Evolutionary conservation across 78 protist species (phyloP), one percentile per base, ranked within the genome.

Genomic region (Dictyostelium discoideum): DNA sequence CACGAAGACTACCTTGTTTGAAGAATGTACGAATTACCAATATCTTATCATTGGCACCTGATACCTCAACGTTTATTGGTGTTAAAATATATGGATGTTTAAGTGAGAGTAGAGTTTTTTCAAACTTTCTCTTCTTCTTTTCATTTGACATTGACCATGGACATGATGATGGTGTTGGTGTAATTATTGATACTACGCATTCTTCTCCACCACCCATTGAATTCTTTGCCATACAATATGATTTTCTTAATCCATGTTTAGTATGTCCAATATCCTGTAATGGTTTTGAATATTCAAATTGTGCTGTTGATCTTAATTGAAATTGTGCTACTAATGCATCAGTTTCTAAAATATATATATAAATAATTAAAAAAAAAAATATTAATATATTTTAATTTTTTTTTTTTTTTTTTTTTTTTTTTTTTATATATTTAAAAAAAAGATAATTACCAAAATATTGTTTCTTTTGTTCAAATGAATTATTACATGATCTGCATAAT

Each of bases 111-210:
- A 82, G 2, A 39, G 88, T 90, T 22, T 90, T 90, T 29, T 67
- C 44, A 48, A 90, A 90, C 37, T 82, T 90, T 26, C 84, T 44
- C 42, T 79, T 80, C 42, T 57, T 50, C 57, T 90, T 90, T n/a
- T 90, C 95, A 44, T 54, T 46, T 14, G 46, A n/a, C 84, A 90
- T 80, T 60, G 88, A n/a, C 95, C 95, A 90, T 80, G 95, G 95
- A 50, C 95, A 90, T n/a, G 40, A 20, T 24, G 81, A 57, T n/a
- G 60, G 0, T 50, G 48, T 32, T 44, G 95, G 95, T 82, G 95
- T 82, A 13, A 82, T 80, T 48, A 90, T 44, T 18, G 87, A 46
- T 5, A 85, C 82, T 0, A 85, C 22, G 14, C 74, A 74, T 42
- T 85, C 90, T 5, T 85, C 90, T 39, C 78, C 65, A 57, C 32